These are phyloP conservation scores for Malus fusca DNA, from an alignment of 306 rosid genomes.

Conservation along the genomic window DNA sequence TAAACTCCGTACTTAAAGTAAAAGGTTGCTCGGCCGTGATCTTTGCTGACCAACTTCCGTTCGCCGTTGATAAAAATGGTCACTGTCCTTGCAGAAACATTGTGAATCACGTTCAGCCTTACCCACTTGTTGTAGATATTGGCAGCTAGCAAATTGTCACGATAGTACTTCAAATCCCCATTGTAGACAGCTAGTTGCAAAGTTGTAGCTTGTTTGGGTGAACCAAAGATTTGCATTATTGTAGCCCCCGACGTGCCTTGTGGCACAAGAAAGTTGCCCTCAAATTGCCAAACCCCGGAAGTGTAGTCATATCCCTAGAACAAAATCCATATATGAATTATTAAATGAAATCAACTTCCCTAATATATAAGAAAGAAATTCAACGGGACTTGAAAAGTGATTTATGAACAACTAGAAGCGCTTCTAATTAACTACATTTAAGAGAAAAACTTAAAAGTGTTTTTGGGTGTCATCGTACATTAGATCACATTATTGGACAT, in stretches of 20 bases:
- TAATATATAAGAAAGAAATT: too few relatives aligned
- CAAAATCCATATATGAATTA: neutral
- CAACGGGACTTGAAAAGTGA: too few relatives aligned
- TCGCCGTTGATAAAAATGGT: neutral
- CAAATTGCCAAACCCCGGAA: slow-evolving; percentile 29
- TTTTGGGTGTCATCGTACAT: too few relatives aligned
- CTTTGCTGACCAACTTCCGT: neutral
- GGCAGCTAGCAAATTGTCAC: neutral
- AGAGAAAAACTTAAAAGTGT: too few relatives aligned
- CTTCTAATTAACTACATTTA: too few relatives aligned
- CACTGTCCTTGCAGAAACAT: neutral
- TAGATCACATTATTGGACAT: too few relatives aligned
- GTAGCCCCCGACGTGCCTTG: slow-evolving; percentile 2
- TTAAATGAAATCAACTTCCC: neutral
- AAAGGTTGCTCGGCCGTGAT: neutral
- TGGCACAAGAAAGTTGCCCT: slow-evolving; percentile 18
- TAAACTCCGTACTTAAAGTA: slow-evolving; percentile 21
- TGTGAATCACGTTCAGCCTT: slow-evolving; percentile 15
- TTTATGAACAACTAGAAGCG: too few relatives aligned
- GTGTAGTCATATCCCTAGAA: neutral
- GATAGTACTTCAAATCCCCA: slow-evolving; percentile 5
- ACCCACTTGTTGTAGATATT: slow-evolving; percentile 11
- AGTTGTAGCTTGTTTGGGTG: neutral
- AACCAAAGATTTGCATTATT: slow-evolving; percentile 19
- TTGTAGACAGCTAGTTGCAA: neutral